phyloP scores from a whole-genome alignment of 2,329 filamentous ascomycete species.

The Plenodomus lindquistii region DNA sequence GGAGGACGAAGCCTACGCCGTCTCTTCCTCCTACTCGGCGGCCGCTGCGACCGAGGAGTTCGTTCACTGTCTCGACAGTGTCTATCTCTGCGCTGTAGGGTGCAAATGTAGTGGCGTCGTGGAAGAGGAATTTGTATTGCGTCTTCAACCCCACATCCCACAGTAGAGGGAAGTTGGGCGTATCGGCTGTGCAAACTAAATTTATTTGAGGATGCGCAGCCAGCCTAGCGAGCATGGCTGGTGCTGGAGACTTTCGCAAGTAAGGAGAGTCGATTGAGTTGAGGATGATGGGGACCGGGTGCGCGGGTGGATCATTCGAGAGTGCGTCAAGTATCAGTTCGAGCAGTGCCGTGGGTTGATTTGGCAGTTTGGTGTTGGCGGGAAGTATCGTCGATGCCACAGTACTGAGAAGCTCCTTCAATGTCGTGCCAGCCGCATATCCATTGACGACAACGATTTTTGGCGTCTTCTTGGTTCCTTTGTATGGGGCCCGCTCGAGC shows the following conservation, averaged over 20 bases:
- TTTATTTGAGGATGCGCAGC: slow-evolving; percentile 73
- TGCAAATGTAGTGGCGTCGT: slow-evolving; percentile 90
- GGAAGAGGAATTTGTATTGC: slow-evolving; percentile 83
- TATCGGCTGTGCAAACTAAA: slow-evolving; percentile 81
- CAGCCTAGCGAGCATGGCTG: slow-evolving; percentile 75
- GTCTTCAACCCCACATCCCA: slow-evolving; percentile 89
- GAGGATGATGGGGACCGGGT: slow-evolving; percentile 68
- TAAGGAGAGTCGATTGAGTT: slow-evolving; percentile 84
- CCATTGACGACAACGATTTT: slow-evolving; percentile 86
- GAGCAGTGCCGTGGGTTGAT: slow-evolving; percentile 70
- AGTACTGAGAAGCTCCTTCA: slow-evolving; percentile 71
- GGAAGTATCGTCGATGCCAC: slow-evolving; percentile 66
- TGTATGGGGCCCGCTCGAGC: slow-evolving; percentile 28
- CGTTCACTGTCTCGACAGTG: slow-evolving; percentile 87
- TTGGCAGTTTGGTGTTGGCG: slow-evolving; percentile 58
- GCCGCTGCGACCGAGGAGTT: slow-evolving; percentile 79
- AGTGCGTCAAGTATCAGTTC: slow-evolving; percentile 68
- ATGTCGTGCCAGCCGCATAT: slow-evolving; percentile 68
- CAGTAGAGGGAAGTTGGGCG: slow-evolving; percentile 81
- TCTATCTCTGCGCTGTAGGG: slow-evolving; percentile 76
- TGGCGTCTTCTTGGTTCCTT: slow-evolving; percentile 46
- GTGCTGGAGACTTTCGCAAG: slow-evolving; percentile 71
- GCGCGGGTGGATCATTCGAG: slow-evolving; percentile 43
- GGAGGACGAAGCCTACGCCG: slow-evolving; percentile 87
- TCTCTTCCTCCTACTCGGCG: slow-evolving; percentile 84